Conservation (phyloP, 805 yeast species). For the Lachancea meyersii region DNA sequence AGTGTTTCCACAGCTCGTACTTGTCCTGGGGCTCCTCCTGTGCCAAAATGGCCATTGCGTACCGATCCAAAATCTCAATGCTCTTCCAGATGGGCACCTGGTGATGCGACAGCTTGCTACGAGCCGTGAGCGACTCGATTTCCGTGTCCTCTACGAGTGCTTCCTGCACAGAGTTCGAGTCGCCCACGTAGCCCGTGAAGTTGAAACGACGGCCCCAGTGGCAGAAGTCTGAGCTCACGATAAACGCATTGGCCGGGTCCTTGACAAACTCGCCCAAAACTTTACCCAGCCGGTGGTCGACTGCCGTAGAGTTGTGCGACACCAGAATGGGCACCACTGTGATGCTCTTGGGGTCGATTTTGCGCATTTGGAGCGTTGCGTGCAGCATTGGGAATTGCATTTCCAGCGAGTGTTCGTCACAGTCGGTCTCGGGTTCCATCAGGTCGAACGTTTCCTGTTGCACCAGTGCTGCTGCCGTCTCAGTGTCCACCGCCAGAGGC, state of each 20-base stretch:
- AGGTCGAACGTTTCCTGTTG: constrained; percentile 37
- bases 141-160: constrained; percentile 32
- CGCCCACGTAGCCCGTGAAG: constrained; percentile 45
- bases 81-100: constrained; percentile 56
- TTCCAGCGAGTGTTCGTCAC: constrained; percentile 87
- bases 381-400: constrained; percentile 72
- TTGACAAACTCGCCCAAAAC: constrained; percentile 51
- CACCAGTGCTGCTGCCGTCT: constrained; percentile 29
- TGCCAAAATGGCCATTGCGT: constrained; percentile 52
- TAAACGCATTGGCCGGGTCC: constrained; percentile 52
- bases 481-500: constrained; percentile 55
- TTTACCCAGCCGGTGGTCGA: constrained; percentile 42
- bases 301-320: constrained; percentile 47
- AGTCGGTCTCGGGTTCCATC: constrained; percentile 60
- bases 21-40: constrained; percentile 45
- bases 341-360: constrained; percentile 33
- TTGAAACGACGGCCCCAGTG: constrained; percentile 82
- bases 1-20: constrained; percentile 55
- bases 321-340: constrained; percentile 74
- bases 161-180: constrained; percentile 21
- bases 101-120: constrained; percentile 25
- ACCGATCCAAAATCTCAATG: constrained; percentile 65
- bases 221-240: constrained; percentile 86
- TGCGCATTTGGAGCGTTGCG: constrained; percentile 49
- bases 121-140: constrained; percentile 25